phyloP scores from a whole-genome alignment of 768 basidiomycete species.

The Astraeus odoratus region DNA sequence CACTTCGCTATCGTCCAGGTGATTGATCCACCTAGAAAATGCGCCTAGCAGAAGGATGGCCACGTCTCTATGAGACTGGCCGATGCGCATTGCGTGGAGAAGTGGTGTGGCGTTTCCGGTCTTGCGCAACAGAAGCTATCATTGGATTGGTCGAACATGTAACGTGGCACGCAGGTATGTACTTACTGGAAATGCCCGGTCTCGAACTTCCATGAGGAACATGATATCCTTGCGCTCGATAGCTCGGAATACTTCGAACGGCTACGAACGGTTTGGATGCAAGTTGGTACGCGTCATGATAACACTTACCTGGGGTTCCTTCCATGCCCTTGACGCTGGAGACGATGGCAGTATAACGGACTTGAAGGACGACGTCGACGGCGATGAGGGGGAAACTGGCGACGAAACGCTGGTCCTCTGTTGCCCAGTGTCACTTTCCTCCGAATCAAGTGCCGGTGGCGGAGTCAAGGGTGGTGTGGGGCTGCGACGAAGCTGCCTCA shows the following conservation, averaged over 20 bases:
- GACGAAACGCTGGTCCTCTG: constrained; percentile 13
- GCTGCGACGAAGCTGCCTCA: constrained; percentile 45
- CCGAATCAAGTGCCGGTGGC: constrained; percentile 14
- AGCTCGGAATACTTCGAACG: constrained; percentile 71
- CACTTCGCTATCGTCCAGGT: constrained; percentile 77
- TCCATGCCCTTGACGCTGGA: constrained; percentile 34
- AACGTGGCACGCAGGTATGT: neutral
- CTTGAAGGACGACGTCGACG: constrained; percentile 11
- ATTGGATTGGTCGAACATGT: constrained; percentile 1
- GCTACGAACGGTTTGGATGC: constrained; percentile 29
- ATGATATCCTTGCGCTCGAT: constrained; percentile 80
- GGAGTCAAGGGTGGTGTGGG: constrained; percentile 31
- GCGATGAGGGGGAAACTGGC: constrained; percentile 17
- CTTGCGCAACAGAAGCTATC: constrained; percentile 72
- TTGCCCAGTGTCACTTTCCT: constrained; percentile 12
- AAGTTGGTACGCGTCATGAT: neutral
- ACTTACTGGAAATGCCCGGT: constrained; percentile 72
- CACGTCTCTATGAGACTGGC: constrained; percentile 69
- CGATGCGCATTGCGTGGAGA: constrained; percentile 83
- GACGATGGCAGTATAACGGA: constrained; percentile 9
- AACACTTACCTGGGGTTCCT: constrained; percentile 43
- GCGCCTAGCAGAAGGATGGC: constrained; percentile 86
- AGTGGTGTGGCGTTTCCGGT: constrained; percentile 84
- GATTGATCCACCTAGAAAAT: constrained; percentile 87
- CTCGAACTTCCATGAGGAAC: constrained; percentile 78